A percentile compares a stretch with the other conserved stretches of the same genome.
Evolutionary conservation across 495 filamentous ascomycete species (phyloP).

Genomic region (Tuber umbilicatum): DNA sequence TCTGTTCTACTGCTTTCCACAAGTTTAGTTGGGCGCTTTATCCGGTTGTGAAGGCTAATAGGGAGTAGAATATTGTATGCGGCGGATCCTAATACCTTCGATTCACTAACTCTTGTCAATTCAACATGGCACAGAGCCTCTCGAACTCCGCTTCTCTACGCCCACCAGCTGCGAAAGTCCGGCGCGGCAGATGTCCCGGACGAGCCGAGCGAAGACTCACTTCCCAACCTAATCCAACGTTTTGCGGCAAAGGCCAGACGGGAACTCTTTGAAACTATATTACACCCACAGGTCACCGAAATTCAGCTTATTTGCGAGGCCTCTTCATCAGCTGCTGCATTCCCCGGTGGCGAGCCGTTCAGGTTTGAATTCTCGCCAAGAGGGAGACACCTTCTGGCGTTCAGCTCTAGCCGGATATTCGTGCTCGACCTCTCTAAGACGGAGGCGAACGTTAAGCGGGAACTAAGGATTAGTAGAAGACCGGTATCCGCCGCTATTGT

Average conservation of each 20-base stretch:
- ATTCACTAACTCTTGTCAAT: slow-evolving; percentile 75
- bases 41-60: slow-evolving; percentile 5
- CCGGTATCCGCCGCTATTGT: slow-evolving; percentile 72
- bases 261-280: slow-evolving; percentile 72
- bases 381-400: slow-evolving; percentile 66
- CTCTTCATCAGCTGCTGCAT: slow-evolving; percentile 70
- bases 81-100: slow-evolving; percentile 70
- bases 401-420: slow-evolving; percentile 80
- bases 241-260: slow-evolving; percentile 67
- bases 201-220: slow-evolving; percentile 49
- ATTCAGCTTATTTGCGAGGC: slow-evolving; percentile 76
- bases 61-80: slow-evolving; percentile 62
- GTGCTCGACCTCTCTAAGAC: slow-evolving; percentile 60
- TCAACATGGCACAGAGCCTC: slow-evolving; percentile 68
- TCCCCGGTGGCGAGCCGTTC: slow-evolving; percentile 77
- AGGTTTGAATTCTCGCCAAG: slow-evolving; percentile 71
- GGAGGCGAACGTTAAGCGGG: slow-evolving; percentile 58
- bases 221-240: slow-evolving; percentile 57
- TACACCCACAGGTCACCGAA: slow-evolving; percentile 61
- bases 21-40: not conserved
- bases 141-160: slow-evolving; percentile 64
- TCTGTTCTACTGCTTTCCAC: slow-evolving; percentile 24
- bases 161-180: slow-evolving; percentile 65
- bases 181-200: slow-evolving; percentile 40
- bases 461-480: slow-evolving; percentile 70